Percentiles rank a stretch among this genome's conserved stretches.
Evolutionary conservation across 306 rosid genomes (phyloP).

Genomic region (Acacia crassicarpa): DNA sequence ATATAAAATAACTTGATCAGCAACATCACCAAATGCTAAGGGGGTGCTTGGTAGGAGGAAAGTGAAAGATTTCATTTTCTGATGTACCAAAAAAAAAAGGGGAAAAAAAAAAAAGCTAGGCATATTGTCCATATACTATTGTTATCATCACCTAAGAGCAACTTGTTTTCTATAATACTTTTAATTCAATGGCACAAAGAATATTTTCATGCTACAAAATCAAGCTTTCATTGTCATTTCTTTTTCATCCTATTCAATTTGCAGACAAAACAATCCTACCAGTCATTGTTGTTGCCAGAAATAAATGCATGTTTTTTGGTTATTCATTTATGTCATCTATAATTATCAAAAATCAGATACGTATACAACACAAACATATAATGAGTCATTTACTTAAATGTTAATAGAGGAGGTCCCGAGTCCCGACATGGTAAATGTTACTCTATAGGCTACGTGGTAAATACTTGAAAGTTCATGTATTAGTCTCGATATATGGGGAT

Average conservation of each 20-base stretch:
- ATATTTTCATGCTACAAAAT: neutral
- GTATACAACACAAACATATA: neutral
- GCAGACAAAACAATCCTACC: neutral
- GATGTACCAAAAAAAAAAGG: no score
- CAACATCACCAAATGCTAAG: neutral
- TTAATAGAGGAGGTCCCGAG: neutral
- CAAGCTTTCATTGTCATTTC: neutral
- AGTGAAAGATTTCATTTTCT: neutral
- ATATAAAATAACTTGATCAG: no score
- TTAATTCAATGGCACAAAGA: neutral
- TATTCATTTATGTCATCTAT: neutral
- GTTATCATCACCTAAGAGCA: no score
- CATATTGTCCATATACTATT: no score
- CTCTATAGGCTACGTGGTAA: neutral
- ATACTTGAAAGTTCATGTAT: neutral
- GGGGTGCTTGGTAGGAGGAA: neutral
- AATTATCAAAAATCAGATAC: neutral
- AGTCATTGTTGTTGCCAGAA: neutral
- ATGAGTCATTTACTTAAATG: neutral
- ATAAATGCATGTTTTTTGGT: neutral
- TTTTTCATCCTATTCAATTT: neutral
- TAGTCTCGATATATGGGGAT: neutral
- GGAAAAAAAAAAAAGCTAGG: no score
- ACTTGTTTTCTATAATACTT: neutral
- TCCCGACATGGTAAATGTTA: neutral